Evolutionary conservation across 805 yeast species (phyloP).

Genomic region (Candida morakotiae): DNA sequence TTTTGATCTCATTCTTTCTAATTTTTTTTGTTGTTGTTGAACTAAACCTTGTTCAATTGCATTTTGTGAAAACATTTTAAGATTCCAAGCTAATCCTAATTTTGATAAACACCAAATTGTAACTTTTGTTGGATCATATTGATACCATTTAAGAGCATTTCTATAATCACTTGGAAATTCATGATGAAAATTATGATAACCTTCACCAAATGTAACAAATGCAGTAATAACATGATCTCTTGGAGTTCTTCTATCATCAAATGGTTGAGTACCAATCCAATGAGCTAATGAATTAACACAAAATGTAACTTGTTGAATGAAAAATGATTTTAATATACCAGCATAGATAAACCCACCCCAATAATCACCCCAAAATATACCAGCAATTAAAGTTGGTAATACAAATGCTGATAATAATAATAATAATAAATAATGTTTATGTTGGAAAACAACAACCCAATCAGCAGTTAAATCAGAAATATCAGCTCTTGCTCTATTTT

Average conservation of each 20-base stretch:
- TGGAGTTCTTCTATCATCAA: conserved; percentile 84
- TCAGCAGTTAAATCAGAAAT: conserved; percentile 73
- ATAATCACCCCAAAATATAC: conserved; percentile 53
- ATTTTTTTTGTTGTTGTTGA: conserved; percentile 80
- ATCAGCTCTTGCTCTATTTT: conserved; percentile 76
- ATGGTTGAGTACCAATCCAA: conserved; percentile 83
- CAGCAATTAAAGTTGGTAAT: conserved; percentile 60
- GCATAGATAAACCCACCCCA: conserved; percentile 77
- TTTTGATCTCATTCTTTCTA: conserved; percentile 56
- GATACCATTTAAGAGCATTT: conserved; percentile 84
- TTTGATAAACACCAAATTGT: conserved; percentile 56
- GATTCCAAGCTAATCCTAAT: conserved; percentile 66
- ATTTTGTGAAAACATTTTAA: conserved; percentile 72
- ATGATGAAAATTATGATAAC: conserved; percentile 87
- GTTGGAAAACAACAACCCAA: conserved; percentile 78
- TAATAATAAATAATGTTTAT: conserved; percentile 65
- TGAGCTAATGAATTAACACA: conserved; percentile 85
- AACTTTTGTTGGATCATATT: conserved; percentile 78
- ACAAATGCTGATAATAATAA: conserved; percentile 60
- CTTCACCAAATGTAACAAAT: conserved; percentile 82
- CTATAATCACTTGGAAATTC: conserved; percentile 88
- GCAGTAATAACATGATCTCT: conserved; percentile 81
- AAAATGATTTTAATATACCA: conserved; percentile 64
- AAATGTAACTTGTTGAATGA: conserved; percentile 82
- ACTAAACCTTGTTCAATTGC: conserved; percentile 79